Evolutionary conservation across 129 eudicot genomes (phyloP).

Genomic region (Saussurea involucrata): DNA sequence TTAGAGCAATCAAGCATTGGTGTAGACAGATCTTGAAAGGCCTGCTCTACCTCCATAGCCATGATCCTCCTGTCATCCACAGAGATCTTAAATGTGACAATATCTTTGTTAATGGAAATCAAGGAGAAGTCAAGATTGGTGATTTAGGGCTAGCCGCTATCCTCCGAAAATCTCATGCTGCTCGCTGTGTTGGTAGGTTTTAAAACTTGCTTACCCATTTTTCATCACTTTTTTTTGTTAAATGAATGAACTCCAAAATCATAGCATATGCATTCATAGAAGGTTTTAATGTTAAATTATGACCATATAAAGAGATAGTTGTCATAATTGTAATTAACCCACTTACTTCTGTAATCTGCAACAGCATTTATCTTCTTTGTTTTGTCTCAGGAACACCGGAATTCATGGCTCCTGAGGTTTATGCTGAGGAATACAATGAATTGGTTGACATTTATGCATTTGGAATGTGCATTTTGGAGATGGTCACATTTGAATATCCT

Average conservation of each 20-base stretch:
- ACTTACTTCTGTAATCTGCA: neutral
- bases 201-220: neutral
- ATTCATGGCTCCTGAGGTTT: conserved; percentile 98
- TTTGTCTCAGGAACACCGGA: conserved; percentile 78
- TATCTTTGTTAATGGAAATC: conserved; percentile 83
- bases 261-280: neutral
- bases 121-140: conserved; percentile 97
- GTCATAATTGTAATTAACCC: neutral
- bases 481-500: conserved; percentile 95
- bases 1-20: conserved; percentile 89
- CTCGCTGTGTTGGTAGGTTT: conserved; percentile 82
- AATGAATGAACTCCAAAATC: neutral
- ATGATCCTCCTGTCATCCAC: conserved; percentile 37
- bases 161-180: conserved; percentile 81
- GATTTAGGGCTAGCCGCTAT: conserved; percentile 95
- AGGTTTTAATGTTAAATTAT: neutral
- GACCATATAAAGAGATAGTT: neutral
- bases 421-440: conserved; percentile 87
- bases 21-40: conserved; percentile 87
- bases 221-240: neutral
- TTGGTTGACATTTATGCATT: conserved; percentile 88
- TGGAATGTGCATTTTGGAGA: conserved; percentile 98
- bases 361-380: neutral
- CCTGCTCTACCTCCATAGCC: conserved; percentile 79
- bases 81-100: conserved; percentile 87